Percentiles rank a stretch among this genome's conserved stretches.
phyloP scores from a whole-genome alignment of 106 monocot genomes.

The Xerophyta viscosa region DNA sequence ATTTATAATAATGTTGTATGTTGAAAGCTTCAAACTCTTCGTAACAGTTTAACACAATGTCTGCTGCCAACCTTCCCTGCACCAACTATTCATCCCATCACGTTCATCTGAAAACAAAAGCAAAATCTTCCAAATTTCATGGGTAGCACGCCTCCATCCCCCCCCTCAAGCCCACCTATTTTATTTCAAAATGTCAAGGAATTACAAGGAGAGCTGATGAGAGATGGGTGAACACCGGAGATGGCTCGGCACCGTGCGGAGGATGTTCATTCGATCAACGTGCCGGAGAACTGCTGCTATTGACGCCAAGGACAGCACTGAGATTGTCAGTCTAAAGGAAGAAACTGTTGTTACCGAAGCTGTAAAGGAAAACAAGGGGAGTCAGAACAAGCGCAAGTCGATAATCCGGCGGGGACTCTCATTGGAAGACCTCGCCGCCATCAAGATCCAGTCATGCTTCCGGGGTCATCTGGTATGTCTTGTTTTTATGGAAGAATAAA shows the following conservation, averaged over 20 bases:
- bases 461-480: slow-evolving; percentile 56
- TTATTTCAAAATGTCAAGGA: not conserved
- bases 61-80: not conserved
- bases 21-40: slow-evolving; percentile 1
- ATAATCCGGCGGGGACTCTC: not conserved
- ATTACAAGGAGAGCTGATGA: not conserved
- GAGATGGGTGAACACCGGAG: slow-evolving; percentile 3
- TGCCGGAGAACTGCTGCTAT: slow-evolving; percentile 5
- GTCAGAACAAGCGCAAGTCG: slow-evolving; percentile 1
- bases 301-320: not conserved
- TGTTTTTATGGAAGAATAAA: too few relatives aligned
- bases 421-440: slow-evolving; percentile 37
- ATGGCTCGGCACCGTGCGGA: slow-evolving; percentile 3
- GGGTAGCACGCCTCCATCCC: not conserved
- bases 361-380: slow-evolving; percentile 2
- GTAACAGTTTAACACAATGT: not conserved
- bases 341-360: slow-evolving; percentile 2
- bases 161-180: not conserved
- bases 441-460: slow-evolving; percentile 51
- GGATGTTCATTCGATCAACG: slow-evolving; percentile 6
- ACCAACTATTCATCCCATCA: not conserved
- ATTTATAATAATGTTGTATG: too few relatives aligned
- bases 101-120: not conserved
- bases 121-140: not conserved
- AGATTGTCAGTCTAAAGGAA: not conserved